Evolutionary conservation across 352 stramenopile genomes (phyloP).

Genomic region (Thraustochytrium sp.): DNA sequence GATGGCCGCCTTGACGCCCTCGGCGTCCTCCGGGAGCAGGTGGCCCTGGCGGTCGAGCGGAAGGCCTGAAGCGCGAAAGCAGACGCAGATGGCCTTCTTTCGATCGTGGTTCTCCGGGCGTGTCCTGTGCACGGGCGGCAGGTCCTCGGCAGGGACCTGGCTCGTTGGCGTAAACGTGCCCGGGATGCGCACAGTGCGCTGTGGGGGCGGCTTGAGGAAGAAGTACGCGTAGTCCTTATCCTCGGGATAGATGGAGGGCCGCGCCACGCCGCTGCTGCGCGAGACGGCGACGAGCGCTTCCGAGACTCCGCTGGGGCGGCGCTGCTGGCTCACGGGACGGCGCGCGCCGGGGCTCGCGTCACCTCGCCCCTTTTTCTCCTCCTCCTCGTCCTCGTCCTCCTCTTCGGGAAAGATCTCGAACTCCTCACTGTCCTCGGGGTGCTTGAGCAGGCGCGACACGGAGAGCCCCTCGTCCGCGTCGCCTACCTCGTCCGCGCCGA

Average conservation of each 20-base stretch:
- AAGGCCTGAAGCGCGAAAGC: slow-evolving; percentile 15
- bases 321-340: background rate
- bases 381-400: background rate
- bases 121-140: background rate
- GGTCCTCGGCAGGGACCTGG: background rate
- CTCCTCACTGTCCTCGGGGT: background rate
- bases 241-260: slow-evolving; percentile 11
- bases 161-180: background rate
- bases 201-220: slow-evolving; percentile 18
- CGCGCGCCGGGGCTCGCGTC: background rate
- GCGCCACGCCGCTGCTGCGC: too few relatives aligned
- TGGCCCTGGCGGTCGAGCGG: background rate
- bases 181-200: background rate
- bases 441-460: background rate
- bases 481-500: background rate
- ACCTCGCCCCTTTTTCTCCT: background rate
- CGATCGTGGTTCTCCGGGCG: background rate
- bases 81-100: slow-evolving; percentile 5
- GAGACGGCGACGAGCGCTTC: background rate
- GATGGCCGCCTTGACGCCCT: background rate
- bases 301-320: background rate
- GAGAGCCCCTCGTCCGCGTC: background rate
- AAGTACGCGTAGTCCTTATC: slow-evolving; percentile 13
- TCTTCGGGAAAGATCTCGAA: background rate
- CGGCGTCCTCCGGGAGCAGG: background rate